Evolutionary conservation across 164 flowering plant genomes (phyloP), one percentile per base, ranked within the genome.

Genomic region (Macadamia tetraphylla): DNA sequence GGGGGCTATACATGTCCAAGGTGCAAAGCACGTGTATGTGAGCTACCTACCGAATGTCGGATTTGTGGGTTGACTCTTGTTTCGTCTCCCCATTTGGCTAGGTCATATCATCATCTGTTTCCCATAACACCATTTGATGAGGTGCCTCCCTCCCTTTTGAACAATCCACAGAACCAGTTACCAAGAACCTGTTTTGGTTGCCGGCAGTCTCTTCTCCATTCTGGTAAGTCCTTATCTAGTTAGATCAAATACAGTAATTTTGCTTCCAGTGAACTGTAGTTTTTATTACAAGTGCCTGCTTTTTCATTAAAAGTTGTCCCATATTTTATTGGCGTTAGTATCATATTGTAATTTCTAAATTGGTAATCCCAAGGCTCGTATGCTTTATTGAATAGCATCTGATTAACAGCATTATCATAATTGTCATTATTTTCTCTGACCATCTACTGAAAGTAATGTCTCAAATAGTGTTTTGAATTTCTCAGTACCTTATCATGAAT

Each of bases 61-160:
- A 85, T 89, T 49, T 94, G 98, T 83, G 97, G 97, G 17, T 77
- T 94, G 74, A 89, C 96, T n/a, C 97, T 94, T 40, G 93, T 94
- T 73, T 94, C 97, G 71, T 94, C 97, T 17, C 97, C 98, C 8
- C 98, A 92, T 85, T 77, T 94, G 79, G 98, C 98, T 56, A 86
- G 98, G 70, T 94, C 98, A 31, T 94, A 92, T 73, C 98, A 94
- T 78, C 98, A 94, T 85, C 85, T 92, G 18, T 94, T 92, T 69
- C 97, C 97, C 4, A 85, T 90, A 70, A 73, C 91, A 17, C 88
- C 89, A 6, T 94, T 91, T 75, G 83, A 80, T 70, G 97, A 91
- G 73, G 87, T 89, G 13, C 44, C 88, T 31, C 70, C 79, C n/a
- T 67, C 85, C 15, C 73, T 67, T 55, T 57, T 67, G 31, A 77